A percentile compares a stretch with the other conserved stretches of the same genome.
phyloP scores from a whole-genome alignment of 1,284 basidiomycete genomes.

The Flammula alnicola region DNA sequence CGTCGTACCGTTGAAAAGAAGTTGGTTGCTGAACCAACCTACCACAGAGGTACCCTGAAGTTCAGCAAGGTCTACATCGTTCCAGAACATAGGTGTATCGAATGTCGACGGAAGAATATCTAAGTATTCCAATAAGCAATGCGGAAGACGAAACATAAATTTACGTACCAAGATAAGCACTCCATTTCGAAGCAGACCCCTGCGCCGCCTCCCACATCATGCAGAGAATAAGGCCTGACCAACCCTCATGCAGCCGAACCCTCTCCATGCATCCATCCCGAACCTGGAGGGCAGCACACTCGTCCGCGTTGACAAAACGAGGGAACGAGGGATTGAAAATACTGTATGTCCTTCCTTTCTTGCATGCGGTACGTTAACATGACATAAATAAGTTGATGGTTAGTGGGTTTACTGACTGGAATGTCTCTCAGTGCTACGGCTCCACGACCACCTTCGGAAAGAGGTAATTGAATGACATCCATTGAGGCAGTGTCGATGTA shows the following conservation, averaged over 20 bases:
- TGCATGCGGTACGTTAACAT: background rate
- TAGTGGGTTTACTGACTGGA: constrained; percentile 49
- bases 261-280: constrained; percentile 65
- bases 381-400: background rate
- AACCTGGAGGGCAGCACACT: constrained; percentile 66
- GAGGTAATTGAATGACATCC: constrained; percentile 56
- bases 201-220: constrained; percentile 93
- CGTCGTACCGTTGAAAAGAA: constrained; percentile 3
- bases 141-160: constrained; percentile 2
- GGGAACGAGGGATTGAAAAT: constrained; percentile 81
- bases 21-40: constrained; percentile 55
- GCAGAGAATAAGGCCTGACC: constrained; percentile 88
- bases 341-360: constrained; percentile 71
- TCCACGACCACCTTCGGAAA: constrained; percentile 66
- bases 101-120: constrained; percentile 76
- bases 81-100: constrained; percentile 97
- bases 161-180: constrained; percentile 66
- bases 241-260: constrained; percentile 68
- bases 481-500: constrained; percentile 45
- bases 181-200: constrained; percentile 66
- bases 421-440: constrained; percentile 75
- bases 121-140: constrained; percentile 29
- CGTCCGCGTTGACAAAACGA: constrained; percentile 83
- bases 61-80: constrained; percentile 70
- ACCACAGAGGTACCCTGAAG: constrained; percentile 86